These are phyloP conservation scores for Epithemia pelagica DNA, from an alignment of 108 stramenopile species.

Conservation along the genomic window DNA sequence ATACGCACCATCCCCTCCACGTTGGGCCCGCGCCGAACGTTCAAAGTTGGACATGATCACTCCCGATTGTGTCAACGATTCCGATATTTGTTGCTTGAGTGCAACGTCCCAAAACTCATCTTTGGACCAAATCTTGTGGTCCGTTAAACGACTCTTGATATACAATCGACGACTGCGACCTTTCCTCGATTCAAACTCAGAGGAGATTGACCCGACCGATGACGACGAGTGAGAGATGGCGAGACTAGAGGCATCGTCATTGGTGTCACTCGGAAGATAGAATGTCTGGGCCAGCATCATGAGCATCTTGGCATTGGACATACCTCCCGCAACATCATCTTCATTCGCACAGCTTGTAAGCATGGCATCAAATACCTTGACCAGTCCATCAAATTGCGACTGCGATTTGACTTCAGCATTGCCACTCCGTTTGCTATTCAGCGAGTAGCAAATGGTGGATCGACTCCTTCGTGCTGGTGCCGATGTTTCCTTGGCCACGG, in stretches of 20 bases:
- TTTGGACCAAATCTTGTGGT: constrained; percentile 51
- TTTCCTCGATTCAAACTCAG: neutral
- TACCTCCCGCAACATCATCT: constrained; percentile 22
- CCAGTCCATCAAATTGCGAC: constrained; percentile 48
- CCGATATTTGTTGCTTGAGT: constrained; percentile 52
- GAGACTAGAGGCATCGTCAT: neutral
- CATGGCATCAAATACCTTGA: constrained; percentile 48
- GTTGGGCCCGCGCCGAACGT: constrained; percentile 11
- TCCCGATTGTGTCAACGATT: constrained; percentile 56
- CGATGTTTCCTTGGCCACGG: constrained; percentile 29
- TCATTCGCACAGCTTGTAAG: constrained; percentile 53
- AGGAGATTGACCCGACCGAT: neutral
- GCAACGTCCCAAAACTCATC: constrained; percentile 74
- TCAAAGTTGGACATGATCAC: constrained; percentile 56
- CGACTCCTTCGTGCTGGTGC: constrained; percentile 26
- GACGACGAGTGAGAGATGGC: neutral
- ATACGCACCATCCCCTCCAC: constrained; percentile 22
- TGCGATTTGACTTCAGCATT: constrained; percentile 28
- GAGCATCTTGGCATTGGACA: constrained; percentile 60
- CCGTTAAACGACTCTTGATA: constrained; percentile 34
- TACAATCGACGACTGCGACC: constrained; percentile 28
- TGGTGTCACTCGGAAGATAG: constrained; percentile 19
- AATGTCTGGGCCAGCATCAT: constrained; percentile 73
- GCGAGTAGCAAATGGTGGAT: constrained; percentile 48
- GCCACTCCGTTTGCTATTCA: constrained; percentile 55